A percentile compares a stretch with the other conserved stretches of the same genome.
Evolutionary conservation across 768 basidiomycete genomes (phyloP).

Genomic region (Lactarius quietus): DNA sequence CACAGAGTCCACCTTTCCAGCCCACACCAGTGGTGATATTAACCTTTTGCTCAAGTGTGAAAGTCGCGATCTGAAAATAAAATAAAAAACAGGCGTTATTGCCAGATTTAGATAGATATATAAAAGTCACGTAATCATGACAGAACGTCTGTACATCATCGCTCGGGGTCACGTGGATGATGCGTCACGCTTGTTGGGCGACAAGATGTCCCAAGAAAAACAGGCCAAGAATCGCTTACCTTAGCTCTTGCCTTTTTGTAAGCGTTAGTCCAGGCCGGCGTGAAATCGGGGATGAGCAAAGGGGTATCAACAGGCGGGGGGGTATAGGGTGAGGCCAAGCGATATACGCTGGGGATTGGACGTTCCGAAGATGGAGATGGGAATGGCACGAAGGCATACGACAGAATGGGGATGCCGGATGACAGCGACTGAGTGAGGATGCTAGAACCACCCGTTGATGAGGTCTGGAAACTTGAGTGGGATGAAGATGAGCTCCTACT

Average conservation of each 20-base stretch:
- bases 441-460: constrained; percentile 4
- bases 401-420: not conserved
- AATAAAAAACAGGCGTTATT: not conserved
- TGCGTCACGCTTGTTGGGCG: too few relatives aligned
- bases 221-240: not conserved
- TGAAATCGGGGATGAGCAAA: constrained; percentile 45
- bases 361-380: constrained; percentile 39
- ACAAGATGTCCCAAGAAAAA: too few relatives aligned
- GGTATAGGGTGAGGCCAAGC: constrained; percentile 48
- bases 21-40: constrained; percentile 33
- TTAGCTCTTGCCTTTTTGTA: constrained; percentile 49
- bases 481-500: constrained; percentile 13
- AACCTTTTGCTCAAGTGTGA: constrained; percentile 26
- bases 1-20: constrained; percentile 61
- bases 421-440: constrained; percentile 9
- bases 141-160: too few relatives aligned
- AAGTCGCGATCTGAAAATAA: constrained; percentile 10
- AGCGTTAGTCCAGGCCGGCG: constrained; percentile 53
- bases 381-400: constrained; percentile 3
- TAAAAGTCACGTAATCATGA: too few relatives aligned
- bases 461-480: constrained; percentile 1
- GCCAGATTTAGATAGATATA: not conserved
- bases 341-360: constrained; percentile 50
- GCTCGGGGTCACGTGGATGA: too few relatives aligned
- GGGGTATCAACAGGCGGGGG: constrained; percentile 50